These are phyloP conservation scores for Cardamine occulta DNA, from an alignment of 345 rosid genomes.

Conservation along the genomic window DNA sequence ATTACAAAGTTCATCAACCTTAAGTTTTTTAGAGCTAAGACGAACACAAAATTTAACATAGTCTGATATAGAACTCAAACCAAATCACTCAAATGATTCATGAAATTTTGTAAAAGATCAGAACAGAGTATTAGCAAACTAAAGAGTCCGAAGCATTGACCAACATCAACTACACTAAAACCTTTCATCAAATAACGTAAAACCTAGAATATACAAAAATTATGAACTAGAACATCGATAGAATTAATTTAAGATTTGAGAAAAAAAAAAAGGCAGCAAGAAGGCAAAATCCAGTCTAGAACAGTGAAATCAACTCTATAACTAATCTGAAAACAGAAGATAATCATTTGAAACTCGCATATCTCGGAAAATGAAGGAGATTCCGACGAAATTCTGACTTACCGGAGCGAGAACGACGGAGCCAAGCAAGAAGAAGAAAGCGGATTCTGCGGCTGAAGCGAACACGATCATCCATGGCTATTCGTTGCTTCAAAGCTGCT, in stretches of 20 bases:
- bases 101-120: neutral
- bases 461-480: constrained; percentile 46
- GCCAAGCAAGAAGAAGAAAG: constrained; percentile 63
- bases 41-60: neutral
- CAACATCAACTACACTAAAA: constrained; percentile 5
- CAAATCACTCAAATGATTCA: constrained; percentile 3
- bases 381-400: neutral
- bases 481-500: constrained; percentile 1
- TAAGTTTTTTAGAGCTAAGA: neutral
- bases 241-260: neutral
- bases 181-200: neutral
- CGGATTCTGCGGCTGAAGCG: constrained; percentile 65
- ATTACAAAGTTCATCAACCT: neutral
- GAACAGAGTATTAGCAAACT: constrained; percentile 21
- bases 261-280: neutral
- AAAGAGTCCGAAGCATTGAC: constrained; percentile 1
- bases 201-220: neutral
- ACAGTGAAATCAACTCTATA: constrained; percentile 10
- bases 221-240: neutral
- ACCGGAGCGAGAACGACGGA: constrained; percentile 81
- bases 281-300: neutral
- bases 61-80: neutral
- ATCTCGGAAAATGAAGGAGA: neutral
- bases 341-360: neutral
- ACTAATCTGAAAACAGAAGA: neutral